Evolutionary conservation across 2,329 filamentous ascomycete genomes (phyloP).

Genomic region (Orbilia quercus): DNA sequence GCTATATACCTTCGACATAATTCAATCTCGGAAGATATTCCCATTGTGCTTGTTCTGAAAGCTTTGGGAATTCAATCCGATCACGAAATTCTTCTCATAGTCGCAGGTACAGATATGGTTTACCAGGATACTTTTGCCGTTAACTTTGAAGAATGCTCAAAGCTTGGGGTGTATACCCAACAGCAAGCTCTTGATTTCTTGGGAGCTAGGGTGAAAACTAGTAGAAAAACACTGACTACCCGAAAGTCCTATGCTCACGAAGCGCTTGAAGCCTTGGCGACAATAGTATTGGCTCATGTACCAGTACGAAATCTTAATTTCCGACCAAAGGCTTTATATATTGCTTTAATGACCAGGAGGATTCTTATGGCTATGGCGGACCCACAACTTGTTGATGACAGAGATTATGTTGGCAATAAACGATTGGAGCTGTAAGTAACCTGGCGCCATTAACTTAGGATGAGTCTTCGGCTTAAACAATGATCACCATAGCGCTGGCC

Average conservation of each 20-base stretch:
- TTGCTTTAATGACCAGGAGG: conserved; percentile 96
- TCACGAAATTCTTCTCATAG: conserved; percentile 90
- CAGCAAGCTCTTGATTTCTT: conserved; percentile 96
- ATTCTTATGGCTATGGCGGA: conserved; percentile 95
- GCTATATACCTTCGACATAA: conserved; percentile 91
- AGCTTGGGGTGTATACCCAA: conserved; percentile 86
- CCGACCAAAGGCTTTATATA: conserved; percentile 94
- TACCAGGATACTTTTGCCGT: conserved; percentile 96
- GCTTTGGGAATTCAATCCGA: conserved; percentile 94
- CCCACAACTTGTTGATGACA: conserved; percentile 87
- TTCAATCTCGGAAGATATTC: conserved; percentile 90
- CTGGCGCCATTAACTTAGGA: not conserved
- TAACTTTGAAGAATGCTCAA: conserved; percentile 92
- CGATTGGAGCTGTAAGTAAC: conserved; percentile 77
- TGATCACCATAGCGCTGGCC: conserved; percentile 72
- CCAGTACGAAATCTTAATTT: conserved; percentile 92
- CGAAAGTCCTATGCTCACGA: conserved; percentile 75
- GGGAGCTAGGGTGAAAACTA: conserved; percentile 87
- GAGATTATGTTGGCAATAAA: conserved; percentile 98
- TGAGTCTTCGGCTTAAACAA: not conserved
- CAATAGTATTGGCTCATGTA: conserved; percentile 93
- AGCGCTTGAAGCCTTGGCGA: conserved; percentile 89
- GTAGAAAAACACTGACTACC: conserved; percentile 71
- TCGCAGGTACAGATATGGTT: conserved; percentile 83
- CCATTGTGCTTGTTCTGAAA: conserved; percentile 91